Conservation (phyloP, 1,284 basidiomycete genomes). For the Veloporphyrellus conicus region DNA sequence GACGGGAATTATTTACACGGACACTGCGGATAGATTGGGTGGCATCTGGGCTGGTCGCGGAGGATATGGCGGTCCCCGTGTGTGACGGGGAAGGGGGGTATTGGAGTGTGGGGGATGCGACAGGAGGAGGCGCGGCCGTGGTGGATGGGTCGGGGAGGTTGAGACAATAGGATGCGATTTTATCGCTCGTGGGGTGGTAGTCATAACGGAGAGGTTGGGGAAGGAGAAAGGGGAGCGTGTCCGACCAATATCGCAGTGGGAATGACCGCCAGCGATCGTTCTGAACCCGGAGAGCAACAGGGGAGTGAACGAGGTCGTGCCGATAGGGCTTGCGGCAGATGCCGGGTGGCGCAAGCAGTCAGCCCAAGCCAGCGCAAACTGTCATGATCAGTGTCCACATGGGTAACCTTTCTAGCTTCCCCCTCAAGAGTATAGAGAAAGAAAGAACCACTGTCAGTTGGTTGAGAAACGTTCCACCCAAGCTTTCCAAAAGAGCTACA, state of each 20-base stretch:
- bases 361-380: no score
- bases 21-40: constrained; percentile 33
- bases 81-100: constrained; percentile 2
- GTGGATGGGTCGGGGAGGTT: constrained; percentile 11
- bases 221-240: constrained; percentile 17
- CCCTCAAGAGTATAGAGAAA: no score
- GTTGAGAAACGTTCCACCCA: no score
- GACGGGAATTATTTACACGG: constrained; percentile 21
- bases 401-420: no score
- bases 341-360: no score
- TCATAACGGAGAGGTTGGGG: constrained; percentile 25
- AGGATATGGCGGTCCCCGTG: constrained; percentile 1
- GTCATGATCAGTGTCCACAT: no score
- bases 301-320: constrained; percentile 17
- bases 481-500: no score
- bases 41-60: constrained; percentile 24
- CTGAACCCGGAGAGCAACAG: constrained; percentile 22
- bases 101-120: not conserved
- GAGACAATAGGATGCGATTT: constrained; percentile 11
- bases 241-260: constrained; percentile 27
- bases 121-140: constrained; percentile 5
- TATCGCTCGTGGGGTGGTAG: constrained; percentile 20
- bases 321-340: no score
- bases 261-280: constrained; percentile 21
- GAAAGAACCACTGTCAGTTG: no score